Evolutionary conservation across 768 basidiomycete species (phyloP), one percentile per base, ranked within the genome.

Genomic region (Hirschioporus abietinus): DNA sequence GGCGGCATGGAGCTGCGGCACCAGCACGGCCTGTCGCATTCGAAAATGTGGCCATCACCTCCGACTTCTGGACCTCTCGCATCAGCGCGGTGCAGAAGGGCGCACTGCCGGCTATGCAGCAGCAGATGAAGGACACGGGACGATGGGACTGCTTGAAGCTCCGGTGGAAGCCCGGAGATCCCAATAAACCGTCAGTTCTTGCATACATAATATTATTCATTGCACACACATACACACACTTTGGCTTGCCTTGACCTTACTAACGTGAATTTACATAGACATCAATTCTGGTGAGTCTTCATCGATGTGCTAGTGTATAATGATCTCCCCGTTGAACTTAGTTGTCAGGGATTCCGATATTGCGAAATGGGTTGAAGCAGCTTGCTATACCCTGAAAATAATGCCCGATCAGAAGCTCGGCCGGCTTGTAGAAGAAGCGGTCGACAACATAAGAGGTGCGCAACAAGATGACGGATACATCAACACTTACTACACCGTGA

Each of bases 381-480:
- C 68, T 4, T 72, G 71, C 59, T 71, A 71, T 65, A 35, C 65
- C 6, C 67, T 71, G 12, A 63, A 52, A 23, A 18, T 63, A 5
- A 59, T 65, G 30, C 63, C 63, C 20, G 64, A 72, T 34, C n/a
- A 24, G 15, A 23, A 20, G 7, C 62, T 72, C 30, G 63, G 66
- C 7, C 17, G 30, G 23, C 68, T 66, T 15, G 69, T 72, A 15
- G 71, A 71, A 34, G 71, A 72, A 58, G 68, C 68, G 12, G 71
- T 72, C 10, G 66, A 66, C 61, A 64, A 68, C 26, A 69, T 72
- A 24, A 66, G 68, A 9, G 60, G 63, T 17, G 71, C 71, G 12
- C 71, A 72, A 64, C 70, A 70, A 20, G 66, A 71, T 9, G 71
- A 72, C 63, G 71, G 71, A 20, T 72, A 72, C 63, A 67, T 72